Percentiles rank a stretch among this genome's conserved stretches.
These are phyloP conservation scores for Cucurbita moschata DNA, from an alignment of 306 rosid species.

Conservation along the genomic window DNA sequence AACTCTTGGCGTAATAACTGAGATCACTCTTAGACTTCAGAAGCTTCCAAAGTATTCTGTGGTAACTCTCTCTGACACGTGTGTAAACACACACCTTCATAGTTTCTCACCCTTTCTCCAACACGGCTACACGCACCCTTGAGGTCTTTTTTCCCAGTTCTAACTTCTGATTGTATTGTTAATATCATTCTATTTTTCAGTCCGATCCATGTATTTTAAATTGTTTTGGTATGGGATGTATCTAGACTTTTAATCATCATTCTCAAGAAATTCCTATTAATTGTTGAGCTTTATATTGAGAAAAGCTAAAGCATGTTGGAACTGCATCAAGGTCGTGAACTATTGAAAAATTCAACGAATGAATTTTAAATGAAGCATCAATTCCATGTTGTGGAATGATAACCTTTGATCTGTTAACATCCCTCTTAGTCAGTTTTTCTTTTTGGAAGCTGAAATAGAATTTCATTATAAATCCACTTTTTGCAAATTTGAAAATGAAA, in stretches of 20 bases:
- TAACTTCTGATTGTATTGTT: background rate
- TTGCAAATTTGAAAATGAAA: background rate
- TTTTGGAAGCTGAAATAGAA: background rate
- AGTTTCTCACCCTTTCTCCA: background rate
- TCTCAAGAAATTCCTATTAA: background rate
- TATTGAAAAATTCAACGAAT: background rate
- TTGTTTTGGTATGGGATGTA: background rate
- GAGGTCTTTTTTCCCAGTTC: background rate
- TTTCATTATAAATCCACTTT: background rate
- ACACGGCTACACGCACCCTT: background rate
- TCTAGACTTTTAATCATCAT: background rate
- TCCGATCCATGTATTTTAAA: background rate
- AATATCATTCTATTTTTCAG: background rate
- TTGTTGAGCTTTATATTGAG: background rate
- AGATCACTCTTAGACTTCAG: conserved; percentile 81
- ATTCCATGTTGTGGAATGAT: background rate
- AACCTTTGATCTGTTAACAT: background rate
- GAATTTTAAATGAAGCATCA: background rate
- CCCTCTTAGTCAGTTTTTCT: background rate
- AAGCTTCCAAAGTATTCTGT: conserved; percentile 76
- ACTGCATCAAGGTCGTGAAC: background rate
- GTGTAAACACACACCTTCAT: background rate
- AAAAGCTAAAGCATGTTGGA: background rate
- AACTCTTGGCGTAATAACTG: conserved; percentile 84
- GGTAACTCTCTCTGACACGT: conserved; percentile 22